These are phyloP conservation scores for Choiromyces venosus DNA, from an alignment of 495 filamentous ascomycete genomes.

Conservation along the genomic window DNA sequence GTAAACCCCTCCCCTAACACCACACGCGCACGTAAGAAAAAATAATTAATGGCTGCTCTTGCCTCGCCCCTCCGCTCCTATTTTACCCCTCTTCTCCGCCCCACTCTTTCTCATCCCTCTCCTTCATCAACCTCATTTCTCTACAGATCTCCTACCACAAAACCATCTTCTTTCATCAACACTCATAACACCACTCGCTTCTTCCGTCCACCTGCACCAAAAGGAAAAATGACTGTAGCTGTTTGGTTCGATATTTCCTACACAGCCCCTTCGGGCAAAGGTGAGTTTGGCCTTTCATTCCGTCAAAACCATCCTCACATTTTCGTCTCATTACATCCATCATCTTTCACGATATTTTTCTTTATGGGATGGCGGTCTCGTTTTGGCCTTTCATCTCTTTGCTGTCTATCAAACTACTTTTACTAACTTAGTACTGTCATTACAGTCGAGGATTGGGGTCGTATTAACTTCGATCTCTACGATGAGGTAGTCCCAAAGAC, in stretches of 20 bases:
- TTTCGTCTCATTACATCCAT: constrained; percentile 9
- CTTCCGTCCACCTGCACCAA: constrained; percentile 33
- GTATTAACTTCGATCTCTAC: constrained; percentile 87
- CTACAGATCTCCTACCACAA: constrained; percentile 40
- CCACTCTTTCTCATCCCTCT: constrained; percentile 46
- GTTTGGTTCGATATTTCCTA: constrained; percentile 39
- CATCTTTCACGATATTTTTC: background rate
- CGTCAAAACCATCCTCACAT: background rate
- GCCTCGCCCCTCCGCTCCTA: constrained; percentile 35
- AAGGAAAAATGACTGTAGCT: constrained; percentile 24
- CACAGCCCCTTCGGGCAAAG: background rate
- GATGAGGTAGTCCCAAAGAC: constrained; percentile 85
- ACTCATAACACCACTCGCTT: constrained; percentile 43
- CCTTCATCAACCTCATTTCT: constrained; percentile 45
- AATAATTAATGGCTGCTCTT: constrained; percentile 21
- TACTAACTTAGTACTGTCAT: constrained; percentile 8
- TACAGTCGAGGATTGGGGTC: constrained; percentile 53
- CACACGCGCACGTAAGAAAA: background rate
- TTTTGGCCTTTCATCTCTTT: constrained; percentile 8
- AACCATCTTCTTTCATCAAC: constrained; percentile 42
- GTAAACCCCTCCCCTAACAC: constrained; percentile 12
- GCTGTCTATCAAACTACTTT: constrained; percentile 21
- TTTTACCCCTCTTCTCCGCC: constrained; percentile 48
- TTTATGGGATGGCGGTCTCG: background rate
- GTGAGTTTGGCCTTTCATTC: constrained; percentile 26